Conservation (phyloP, 2,329 filamentous ascomycete genomes). For the Daldinia sp. region DNA sequence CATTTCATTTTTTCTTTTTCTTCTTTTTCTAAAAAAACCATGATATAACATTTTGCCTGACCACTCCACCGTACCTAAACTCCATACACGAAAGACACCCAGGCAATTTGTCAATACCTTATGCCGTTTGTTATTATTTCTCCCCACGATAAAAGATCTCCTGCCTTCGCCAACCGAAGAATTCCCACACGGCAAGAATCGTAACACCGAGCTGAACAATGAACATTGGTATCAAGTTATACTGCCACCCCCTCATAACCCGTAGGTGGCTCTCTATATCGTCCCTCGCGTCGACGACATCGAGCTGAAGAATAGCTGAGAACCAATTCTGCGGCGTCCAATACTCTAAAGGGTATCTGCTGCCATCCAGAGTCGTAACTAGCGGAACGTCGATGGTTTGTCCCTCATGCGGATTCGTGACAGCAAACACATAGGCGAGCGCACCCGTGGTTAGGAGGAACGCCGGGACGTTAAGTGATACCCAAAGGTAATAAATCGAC, state of each 20-base stretch:
- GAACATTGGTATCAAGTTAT: conserved; percentile 49
- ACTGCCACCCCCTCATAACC: conserved; percentile 50
- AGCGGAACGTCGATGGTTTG: conserved; percentile 46
- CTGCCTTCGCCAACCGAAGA: conserved; percentile 29
- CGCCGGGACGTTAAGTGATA: conserved; percentile 47
- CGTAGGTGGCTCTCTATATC: conserved; percentile 42
- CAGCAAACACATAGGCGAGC: conserved; percentile 49
- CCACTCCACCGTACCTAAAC: not conserved
- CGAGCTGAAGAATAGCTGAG: conserved; percentile 46
- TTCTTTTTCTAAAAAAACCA: not conserved
- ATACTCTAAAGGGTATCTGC: conserved; percentile 43
- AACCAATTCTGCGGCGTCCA: conserved; percentile 55
- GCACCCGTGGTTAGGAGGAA: conserved; percentile 49
- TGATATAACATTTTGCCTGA: not conserved
- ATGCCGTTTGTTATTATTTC: conserved; percentile 6
- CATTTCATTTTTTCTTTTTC: no score
- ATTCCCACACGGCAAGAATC: conserved; percentile 37
- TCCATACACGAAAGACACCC: not conserved
- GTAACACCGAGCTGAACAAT: conserved; percentile 40
- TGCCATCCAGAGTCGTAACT: conserved; percentile 36
- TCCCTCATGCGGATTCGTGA: conserved; percentile 42
- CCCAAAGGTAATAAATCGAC: conserved; percentile 48
- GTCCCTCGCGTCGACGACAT: conserved; percentile 39
- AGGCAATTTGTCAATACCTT: not conserved
- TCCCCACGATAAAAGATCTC: not conserved